Percentiles rank a stretch among this genome's conserved stretches.
phyloP scores from a whole-genome alignment of 2,329 filamentous ascomycete species.

The Didymella arachidicola region DNA sequence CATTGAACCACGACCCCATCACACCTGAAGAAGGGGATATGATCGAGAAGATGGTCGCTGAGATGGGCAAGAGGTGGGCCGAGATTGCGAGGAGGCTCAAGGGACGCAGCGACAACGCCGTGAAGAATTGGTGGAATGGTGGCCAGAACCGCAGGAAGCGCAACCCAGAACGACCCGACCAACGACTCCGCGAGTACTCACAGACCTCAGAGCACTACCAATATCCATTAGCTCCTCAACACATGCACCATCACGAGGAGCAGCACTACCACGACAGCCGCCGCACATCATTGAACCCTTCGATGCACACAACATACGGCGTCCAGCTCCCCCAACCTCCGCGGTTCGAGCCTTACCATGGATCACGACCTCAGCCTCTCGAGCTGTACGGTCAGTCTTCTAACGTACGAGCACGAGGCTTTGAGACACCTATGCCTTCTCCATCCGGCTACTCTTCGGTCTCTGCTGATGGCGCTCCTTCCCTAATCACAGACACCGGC shows the following conservation, averaged over 20 bases:
- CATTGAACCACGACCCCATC: slow-evolving; percentile 79
- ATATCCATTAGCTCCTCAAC: slow-evolving; percentile 37
- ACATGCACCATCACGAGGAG: slow-evolving; percentile 38
- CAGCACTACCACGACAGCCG: slow-evolving; percentile 42
- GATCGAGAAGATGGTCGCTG: slow-evolving; percentile 79
- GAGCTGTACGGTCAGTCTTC: slow-evolving; percentile 40
- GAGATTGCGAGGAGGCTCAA: slow-evolving; percentile 85
- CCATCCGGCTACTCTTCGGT: slow-evolving; percentile 68
- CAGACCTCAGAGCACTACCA: slow-evolving; percentile 46
- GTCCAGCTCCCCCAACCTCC: slow-evolving; percentile 47
- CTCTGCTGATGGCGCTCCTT: slow-evolving; percentile 70
- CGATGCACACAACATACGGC: slow-evolving; percentile 38
- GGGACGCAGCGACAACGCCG: slow-evolving; percentile 90
- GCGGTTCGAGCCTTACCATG: slow-evolving; percentile 42
- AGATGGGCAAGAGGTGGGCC: slow-evolving; percentile 89
- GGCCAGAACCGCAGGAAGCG: slow-evolving; percentile 79
- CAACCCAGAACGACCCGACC: slow-evolving; percentile 46
- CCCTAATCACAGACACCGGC: slow-evolving; percentile 72
- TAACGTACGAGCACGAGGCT: slow-evolving; percentile 39
- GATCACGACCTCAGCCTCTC: slow-evolving; percentile 44
- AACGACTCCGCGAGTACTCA: slow-evolving; percentile 37
- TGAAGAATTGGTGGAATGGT: slow-evolving; percentile 99
- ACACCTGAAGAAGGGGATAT: slow-evolving; percentile 75
- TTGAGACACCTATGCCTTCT: slow-evolving; percentile 68
- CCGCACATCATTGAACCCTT: slow-evolving; percentile 39